A percentile compares a stretch with the other conserved stretches of the same genome.
Conservation (phyloP, 345 rosid species). For the Gossypium rotundifolium region DNA sequence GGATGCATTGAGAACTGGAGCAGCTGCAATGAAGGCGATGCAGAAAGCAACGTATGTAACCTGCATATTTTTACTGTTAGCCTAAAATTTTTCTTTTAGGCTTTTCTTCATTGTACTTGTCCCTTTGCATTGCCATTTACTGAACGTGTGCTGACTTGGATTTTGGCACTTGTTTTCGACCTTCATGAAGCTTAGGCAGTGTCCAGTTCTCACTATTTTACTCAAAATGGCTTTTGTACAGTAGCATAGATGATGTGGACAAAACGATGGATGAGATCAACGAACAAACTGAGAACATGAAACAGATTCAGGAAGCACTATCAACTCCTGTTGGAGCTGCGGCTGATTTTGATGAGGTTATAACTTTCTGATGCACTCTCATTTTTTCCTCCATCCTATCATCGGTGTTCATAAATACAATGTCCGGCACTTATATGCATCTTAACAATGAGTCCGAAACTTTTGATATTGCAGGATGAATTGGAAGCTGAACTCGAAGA, state of each 20-base stretch:
- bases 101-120: conserved; percentile 6
- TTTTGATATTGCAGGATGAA: conserved; percentile 58
- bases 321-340: conserved; percentile 72
- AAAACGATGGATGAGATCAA: conserved; percentile 88
- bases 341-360: conserved; percentile 85
- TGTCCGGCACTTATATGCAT: background rate
- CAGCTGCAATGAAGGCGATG: conserved; percentile 89
- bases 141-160: background rate
- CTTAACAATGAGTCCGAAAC: background rate
- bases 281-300: conserved; percentile 90
- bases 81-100: background rate
- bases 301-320: conserved; percentile 86
- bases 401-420: background rate
- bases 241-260: conserved; percentile 84
- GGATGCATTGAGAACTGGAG: conserved; percentile 87
- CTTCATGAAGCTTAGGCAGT: background rate
- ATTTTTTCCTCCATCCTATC: background rate
- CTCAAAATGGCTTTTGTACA: conserved; percentile 21
- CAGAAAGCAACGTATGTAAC: conserved; percentile 77
- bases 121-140: background rate
- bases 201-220: background rate
- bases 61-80: background rate
- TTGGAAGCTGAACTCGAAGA: conserved; percentile 91
- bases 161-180: background rate
- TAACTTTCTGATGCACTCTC: background rate